phyloP scores from a whole-genome alignment of 768 basidiomycete species.

The Tephrocybe sp. region DNA sequence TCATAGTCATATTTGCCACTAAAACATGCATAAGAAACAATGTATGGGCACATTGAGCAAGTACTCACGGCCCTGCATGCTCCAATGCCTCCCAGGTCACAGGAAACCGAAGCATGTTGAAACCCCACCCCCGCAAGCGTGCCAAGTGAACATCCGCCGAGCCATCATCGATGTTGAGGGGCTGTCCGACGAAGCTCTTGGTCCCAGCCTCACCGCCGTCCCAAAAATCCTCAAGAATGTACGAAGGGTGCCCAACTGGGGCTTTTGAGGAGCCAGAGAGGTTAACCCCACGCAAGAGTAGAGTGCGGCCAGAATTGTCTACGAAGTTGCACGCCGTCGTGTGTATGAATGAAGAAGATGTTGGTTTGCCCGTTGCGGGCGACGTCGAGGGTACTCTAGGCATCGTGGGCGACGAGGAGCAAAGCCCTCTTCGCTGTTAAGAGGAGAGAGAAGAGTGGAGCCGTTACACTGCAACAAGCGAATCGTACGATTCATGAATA shows the following conservation, averaged over 20 bases:
- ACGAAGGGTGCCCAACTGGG: constrained; percentile 68
- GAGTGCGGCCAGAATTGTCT: constrained; percentile 70
- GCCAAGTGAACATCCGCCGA: constrained; percentile 84
- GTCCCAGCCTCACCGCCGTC: constrained; percentile 70
- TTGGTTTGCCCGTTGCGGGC: constrained; percentile 53
- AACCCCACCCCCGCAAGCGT: constrained; percentile 91
- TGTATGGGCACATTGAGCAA: too few species aligned
- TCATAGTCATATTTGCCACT: constrained; percentile 90
- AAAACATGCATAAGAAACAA: constrained; percentile 8
- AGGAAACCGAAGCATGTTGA: constrained; percentile 80
- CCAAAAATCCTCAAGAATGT: constrained; percentile 79
- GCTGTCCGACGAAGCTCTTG: constrained; percentile 71
- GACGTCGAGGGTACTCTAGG: constrained; percentile 57
- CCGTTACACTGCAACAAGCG: background rate
- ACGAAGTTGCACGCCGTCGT: constrained; percentile 71
- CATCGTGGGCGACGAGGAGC: constrained; percentile 34
- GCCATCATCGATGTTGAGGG: constrained; percentile 83
- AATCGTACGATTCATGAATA: constrained; percentile 9
- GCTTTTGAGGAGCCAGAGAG: constrained; percentile 88
- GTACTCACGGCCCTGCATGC: constrained; percentile 92
- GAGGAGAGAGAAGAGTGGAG: constrained; percentile 1
- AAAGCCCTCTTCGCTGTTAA: background rate
- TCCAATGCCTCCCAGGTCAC: constrained; percentile 97
- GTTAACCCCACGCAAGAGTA: constrained; percentile 93
- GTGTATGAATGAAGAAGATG: constrained; percentile 55